Evolutionary conservation across 1,284 basidiomycete species (phyloP), one percentile per base, ranked within the genome.

Genomic region (Tylopilus sp.): DNA sequence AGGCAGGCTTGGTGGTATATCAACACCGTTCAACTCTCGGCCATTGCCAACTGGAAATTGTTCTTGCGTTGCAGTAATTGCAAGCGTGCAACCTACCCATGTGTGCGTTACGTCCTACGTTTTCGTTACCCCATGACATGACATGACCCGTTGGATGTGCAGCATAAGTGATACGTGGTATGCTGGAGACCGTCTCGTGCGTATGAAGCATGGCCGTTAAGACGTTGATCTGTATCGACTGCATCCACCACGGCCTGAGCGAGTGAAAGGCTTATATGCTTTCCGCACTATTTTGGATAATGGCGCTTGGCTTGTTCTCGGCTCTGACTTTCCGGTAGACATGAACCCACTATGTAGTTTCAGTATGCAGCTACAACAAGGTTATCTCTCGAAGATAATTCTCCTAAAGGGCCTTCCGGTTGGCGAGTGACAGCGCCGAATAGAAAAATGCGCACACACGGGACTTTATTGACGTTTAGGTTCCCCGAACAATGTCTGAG

Each of bases 301-400:
- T 51, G 81, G 81, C 41, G 81, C 79, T 18, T 74, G 78, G 49
- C 78, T 86, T 48, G 76, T 82, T 19, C 70, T 96, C 13, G 93
- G 94, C 15, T 92, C 89, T 1, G 93, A 97, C 68, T 91, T 90
- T 57, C 94, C 93, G 2, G 92, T 97, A 26, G 92, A 94, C 40
- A 75, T 88, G 68, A 87, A 89, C 59, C 89, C 89, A 15, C 71
- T 91, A 26, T 67, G 74, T 47, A 86, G 86, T 7, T 93, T 96
- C 67, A n/a, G n/a, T 92, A 92, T 66, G 88, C 92, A 18, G 89
- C 93, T 2, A 76, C 94, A 39, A 86, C 90, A 1, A 78, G 93
- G 33, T 71, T 91, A 35, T 83, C 86, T 31, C 73, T 80, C 9
- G 73, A 79, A 19, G 91, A 91, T 25, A 68, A 72, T 28, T 93